Conservation (phyloP, 495 filamentous ascomycete species). For the Penicillium cosmopolitanum region DNA sequence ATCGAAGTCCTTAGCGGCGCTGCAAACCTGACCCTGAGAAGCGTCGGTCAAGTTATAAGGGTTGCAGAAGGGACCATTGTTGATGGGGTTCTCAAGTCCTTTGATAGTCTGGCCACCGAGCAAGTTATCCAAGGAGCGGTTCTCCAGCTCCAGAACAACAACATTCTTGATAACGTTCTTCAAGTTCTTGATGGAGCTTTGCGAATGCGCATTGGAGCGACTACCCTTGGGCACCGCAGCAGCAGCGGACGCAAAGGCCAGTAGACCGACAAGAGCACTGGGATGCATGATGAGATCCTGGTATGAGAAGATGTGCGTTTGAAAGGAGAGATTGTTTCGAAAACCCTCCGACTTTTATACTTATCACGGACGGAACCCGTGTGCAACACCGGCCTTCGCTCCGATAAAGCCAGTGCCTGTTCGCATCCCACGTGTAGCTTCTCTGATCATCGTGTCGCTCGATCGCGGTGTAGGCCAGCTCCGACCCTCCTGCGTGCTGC, state of each 20-base stretch:
- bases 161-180: constrained; percentile 53
- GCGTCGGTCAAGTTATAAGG: constrained; percentile 46
- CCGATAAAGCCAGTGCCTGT: constrained; percentile 2
- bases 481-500: constrained; percentile 3
- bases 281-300: constrained; percentile 31
- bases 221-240: constrained; percentile 30
- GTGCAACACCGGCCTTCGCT: constrained; percentile 8
- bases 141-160: constrained; percentile 49
- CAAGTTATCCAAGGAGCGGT: constrained; percentile 51
- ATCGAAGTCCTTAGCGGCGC: constrained; percentile 46
- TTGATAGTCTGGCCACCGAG: constrained; percentile 43
- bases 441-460: constrained; percentile 6
- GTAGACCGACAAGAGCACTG: constrained; percentile 35
- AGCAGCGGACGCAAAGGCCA: constrained; percentile 41
- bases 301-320: neutral
- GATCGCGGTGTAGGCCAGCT: neutral
- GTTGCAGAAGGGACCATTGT: constrained; percentile 50
- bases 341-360: constrained; percentile 8
- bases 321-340: neutral
- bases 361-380: neutral
- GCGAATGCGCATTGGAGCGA: constrained; percentile 22
- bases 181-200: constrained; percentile 34
- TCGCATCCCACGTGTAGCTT: constrained; percentile 13
- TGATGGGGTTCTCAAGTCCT: constrained; percentile 48
- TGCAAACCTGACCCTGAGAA: constrained; percentile 41